Percentiles rank a stretch among this genome's conserved stretches.
Conservation (phyloP, 768 basidiomycete genomes). For the Nevesoporus exiguus region DNA sequence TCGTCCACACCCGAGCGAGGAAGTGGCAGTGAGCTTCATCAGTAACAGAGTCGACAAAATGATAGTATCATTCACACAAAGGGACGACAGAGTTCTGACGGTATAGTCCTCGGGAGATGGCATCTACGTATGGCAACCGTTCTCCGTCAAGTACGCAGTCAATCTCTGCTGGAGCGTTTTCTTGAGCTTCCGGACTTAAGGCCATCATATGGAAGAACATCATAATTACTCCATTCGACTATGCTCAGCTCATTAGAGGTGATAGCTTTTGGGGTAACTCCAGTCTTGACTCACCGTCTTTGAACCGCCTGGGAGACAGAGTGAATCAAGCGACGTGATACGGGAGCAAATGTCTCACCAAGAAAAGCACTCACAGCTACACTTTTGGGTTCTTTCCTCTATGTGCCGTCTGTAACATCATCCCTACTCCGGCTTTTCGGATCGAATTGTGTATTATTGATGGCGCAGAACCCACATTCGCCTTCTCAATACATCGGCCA, state of each 20-base stretch:
- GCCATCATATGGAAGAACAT: conserved; percentile 12
- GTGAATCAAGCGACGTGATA: no score
- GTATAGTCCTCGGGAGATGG: background rate
- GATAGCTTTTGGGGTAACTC: no score
- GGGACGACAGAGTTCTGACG: conserved; percentile 4
- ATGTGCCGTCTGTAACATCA: background rate
- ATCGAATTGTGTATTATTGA: background rate
- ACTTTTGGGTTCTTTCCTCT: background rate
- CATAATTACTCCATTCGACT: background rate
- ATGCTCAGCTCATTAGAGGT: background rate
- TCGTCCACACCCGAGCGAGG: background rate
- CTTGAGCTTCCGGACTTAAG: conserved; percentile 4
- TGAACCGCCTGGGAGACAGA: background rate
- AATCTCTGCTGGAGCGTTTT: conserved; percentile 14
- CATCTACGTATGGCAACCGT: background rate
- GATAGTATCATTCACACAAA: conserved; percentile 1
- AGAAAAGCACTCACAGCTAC: background rate
- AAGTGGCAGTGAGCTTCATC: background rate
- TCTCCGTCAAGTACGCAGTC: background rate
- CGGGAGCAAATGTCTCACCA: background rate
- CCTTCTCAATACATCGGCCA: background rate
- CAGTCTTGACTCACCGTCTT: background rate
- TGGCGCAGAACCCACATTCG: background rate
- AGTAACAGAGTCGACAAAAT: background rate
- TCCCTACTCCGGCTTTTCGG: background rate